phyloP scores from a whole-genome alignment of 352 stramenopile species.

The Phytophthora pistaciae region DNA sequence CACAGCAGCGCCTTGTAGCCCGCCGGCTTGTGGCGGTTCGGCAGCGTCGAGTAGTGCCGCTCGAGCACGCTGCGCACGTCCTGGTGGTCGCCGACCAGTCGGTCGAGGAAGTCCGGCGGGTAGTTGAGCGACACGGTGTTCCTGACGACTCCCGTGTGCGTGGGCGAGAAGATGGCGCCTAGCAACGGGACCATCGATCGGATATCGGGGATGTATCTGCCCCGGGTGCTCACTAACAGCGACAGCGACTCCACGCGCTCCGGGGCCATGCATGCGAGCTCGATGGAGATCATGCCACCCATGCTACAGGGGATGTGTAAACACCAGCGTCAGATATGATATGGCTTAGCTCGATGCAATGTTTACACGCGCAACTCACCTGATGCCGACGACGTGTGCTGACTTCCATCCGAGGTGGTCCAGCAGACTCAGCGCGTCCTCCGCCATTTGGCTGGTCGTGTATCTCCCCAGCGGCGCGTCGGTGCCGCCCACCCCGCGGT shows the following conservation, averaged over 20 bases:
- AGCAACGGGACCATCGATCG: conserved; percentile 37
- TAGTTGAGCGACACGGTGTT: conserved; percentile 53
- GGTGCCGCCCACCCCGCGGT: conserved; percentile 52
- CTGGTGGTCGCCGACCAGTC: conserved; percentile 36
- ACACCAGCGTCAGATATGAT: conserved; percentile 9
- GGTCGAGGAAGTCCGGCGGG: conserved; percentile 42
- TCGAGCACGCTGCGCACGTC: conserved; percentile 32
- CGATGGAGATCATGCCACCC: conserved; percentile 63
- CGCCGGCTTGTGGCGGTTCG: conserved; percentile 22
- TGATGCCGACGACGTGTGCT: conserved; percentile 51
- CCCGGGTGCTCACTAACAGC: conserved; percentile 47
- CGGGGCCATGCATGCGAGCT: conserved; percentile 41
- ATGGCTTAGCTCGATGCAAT: conserved; percentile 10
- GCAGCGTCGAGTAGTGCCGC: conserved; percentile 28
- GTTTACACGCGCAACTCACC: conserved; percentile 16
- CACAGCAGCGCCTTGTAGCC: conserved; percentile 40
- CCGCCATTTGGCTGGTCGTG: conserved; percentile 52
- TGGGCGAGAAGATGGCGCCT: conserved; percentile 42
- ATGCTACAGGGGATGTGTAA: conserved; percentile 28
- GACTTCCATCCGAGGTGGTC: conserved; percentile 49
- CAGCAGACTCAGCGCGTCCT: conserved; percentile 47
- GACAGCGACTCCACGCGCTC: conserved; percentile 57
- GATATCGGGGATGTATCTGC: conserved; percentile 42
- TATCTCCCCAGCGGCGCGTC: conserved; percentile 47
- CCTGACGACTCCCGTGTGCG: conserved; percentile 34